phyloP scores from a whole-genome alignment of 2,329 filamentous ascomycete genomes.

The Pestalotiopsis sp. region DNA sequence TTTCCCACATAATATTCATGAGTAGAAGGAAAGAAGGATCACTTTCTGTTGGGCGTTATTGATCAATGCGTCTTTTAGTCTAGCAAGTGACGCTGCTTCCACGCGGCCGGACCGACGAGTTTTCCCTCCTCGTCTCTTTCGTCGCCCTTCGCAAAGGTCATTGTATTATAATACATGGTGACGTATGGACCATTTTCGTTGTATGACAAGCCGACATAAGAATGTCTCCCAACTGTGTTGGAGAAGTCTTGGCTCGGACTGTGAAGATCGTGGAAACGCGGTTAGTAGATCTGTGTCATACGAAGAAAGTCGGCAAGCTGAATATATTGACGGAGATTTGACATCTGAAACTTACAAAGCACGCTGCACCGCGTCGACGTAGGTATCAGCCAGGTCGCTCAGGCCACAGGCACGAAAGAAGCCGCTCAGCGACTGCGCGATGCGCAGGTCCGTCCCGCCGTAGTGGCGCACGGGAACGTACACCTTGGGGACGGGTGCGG shows the following conservation, averaged over 20 bases:
- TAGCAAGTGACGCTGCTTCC: background rate
- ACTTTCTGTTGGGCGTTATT: background rate
- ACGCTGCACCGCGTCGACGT: background rate
- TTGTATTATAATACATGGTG: constrained; percentile 1
- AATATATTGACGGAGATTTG: background rate
- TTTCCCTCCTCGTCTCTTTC: background rate
- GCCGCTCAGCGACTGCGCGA: background rate
- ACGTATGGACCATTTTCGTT: background rate
- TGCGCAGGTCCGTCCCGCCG: background rate
- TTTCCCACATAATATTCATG: too few relatives aligned
- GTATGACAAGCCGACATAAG: background rate
- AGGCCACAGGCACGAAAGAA: background rate
- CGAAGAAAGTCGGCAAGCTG: background rate
- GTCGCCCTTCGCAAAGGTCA: background rate
- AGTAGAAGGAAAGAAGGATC: background rate
- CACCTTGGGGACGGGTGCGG: background rate
- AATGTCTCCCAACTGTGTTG: background rate
- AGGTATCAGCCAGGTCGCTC: background rate
- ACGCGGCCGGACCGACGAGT: background rate
- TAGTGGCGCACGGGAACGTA: background rate
- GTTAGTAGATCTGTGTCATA: background rate
- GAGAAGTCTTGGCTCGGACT: background rate
- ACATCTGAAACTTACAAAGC: background rate
- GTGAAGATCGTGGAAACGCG: background rate
- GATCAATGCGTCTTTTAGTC: background rate